Percentiles rank a stretch among this genome's conserved stretches.
These are phyloP conservation scores for Phytophthora pini DNA, from an alignment of 352 stramenopile genomes.

Conservation along the genomic window DNA sequence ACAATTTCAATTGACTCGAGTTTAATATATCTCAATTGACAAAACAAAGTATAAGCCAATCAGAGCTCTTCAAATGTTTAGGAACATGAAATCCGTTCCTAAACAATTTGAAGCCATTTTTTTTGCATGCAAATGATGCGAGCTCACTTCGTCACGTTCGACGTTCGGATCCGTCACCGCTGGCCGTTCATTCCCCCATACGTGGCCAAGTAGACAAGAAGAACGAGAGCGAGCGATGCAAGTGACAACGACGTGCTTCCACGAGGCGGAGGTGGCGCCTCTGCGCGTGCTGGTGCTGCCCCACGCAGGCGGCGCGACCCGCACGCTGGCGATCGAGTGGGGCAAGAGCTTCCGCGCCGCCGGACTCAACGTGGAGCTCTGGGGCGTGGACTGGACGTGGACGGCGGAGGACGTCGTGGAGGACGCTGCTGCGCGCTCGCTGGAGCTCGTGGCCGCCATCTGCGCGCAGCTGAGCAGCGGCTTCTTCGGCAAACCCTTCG, in stretches of 20 bases:
- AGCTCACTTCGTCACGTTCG: constrained; percentile 3
- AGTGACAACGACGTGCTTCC: constrained; percentile 62
- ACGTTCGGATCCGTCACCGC: not conserved
- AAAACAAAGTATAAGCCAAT: too few species aligned
- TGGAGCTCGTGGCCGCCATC: constrained; percentile 47
- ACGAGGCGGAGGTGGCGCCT: constrained; percentile 65
- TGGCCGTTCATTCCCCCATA: constrained; percentile 19
- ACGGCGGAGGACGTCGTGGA: constrained; percentile 6
- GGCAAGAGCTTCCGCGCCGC: constrained; percentile 43
- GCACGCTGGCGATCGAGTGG: constrained; percentile 56
- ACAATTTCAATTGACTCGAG: too few species aligned
- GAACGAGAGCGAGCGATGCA: constrained; percentile 22
- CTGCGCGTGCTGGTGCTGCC: constrained; percentile 73
- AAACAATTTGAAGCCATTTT: too few species aligned
- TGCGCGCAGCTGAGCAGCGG: constrained; percentile 45
- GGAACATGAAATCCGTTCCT: too few species aligned
- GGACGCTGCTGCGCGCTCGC: constrained; percentile 18
- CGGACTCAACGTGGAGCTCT: constrained; percentile 55
- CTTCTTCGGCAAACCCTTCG: constrained; percentile 83
- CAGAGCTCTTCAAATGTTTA: too few species aligned
- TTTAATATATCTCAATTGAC: too few species aligned
- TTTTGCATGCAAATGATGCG: too few species aligned
- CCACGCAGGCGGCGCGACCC: constrained; percentile 54
- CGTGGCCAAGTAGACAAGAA: constrained; percentile 9
- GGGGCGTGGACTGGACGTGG: constrained; percentile 72